These are phyloP conservation scores for Acmispon strigosus DNA, from an alignment of 306 rosid genomes.

Conservation along the genomic window DNA sequence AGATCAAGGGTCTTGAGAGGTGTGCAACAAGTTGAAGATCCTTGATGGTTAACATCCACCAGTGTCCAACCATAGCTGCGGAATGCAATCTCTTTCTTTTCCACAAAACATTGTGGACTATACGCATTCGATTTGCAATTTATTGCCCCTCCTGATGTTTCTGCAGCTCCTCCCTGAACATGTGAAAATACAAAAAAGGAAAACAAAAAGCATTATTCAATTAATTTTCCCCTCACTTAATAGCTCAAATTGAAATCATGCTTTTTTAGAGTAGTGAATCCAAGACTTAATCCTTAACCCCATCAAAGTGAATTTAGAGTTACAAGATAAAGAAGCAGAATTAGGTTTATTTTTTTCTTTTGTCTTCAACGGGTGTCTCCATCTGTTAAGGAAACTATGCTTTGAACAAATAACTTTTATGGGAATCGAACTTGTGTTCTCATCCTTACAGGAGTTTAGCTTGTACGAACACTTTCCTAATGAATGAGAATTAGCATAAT, in stretches of 20 bases:
- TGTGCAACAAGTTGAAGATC: constrained; percentile 27
- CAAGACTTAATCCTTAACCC: not conserved
- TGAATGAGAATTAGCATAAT: not conserved
- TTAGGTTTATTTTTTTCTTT: too few species aligned
- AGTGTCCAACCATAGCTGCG: constrained; percentile 40
- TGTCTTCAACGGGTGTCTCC: too few species aligned
- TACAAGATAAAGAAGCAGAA: too few species aligned
- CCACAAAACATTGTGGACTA: constrained; percentile 27
- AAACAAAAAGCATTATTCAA: not conserved
- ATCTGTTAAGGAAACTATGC: too few species aligned
- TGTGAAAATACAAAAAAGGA: not conserved
- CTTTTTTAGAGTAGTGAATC: not conserved
- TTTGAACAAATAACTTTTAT: too few species aligned
- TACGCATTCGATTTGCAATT: constrained; percentile 31
- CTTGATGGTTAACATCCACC: constrained; percentile 27
- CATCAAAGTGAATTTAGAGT: too few species aligned
- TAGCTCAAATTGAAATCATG: not conserved
- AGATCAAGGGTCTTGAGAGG: constrained; percentile 80
- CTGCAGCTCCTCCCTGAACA: constrained; percentile 40
- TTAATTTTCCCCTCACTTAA: not conserved
- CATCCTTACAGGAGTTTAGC: too few species aligned
- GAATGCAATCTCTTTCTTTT: constrained; percentile 28
- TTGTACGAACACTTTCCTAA: too few species aligned
- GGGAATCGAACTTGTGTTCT: too few species aligned
- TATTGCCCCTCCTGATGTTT: constrained; percentile 27